phyloP scores from a whole-genome alignment of 1,284 basidiomycete genomes.

The Malassezia obtusa region DNA sequence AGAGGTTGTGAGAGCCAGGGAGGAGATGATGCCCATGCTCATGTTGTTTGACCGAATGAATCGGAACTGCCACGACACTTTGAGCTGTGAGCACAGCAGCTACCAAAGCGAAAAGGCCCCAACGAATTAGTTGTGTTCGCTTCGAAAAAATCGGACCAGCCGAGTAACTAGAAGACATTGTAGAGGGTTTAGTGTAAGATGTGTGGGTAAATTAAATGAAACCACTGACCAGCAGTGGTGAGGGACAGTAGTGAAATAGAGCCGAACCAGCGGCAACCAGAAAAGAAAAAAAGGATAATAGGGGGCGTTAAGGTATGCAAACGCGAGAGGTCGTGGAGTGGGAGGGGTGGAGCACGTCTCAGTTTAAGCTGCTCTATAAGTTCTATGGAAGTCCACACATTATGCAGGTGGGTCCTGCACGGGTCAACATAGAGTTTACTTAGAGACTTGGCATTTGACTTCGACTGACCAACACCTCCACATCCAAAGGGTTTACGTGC shows the following conservation, averaged over 20 bases:
- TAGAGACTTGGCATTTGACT: too few relatives aligned
- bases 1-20: neutral
- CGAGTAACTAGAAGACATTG: too few relatives aligned
- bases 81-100: neutral
- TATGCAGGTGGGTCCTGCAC: too few relatives aligned
- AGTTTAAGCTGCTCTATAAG: too few relatives aligned
- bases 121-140: constrained; percentile 3
- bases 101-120: constrained; percentile 6
- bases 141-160: constrained; percentile 6
- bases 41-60: neutral
- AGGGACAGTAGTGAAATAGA: neutral
- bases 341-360: too few relatives aligned
- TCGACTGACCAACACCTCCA: too few relatives aligned
- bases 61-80: neutral
- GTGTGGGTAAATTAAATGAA: neutral
- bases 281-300: neutral
- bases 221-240: neutral
- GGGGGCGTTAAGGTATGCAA: neutral
- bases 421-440: too few relatives aligned
- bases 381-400: too few relatives aligned
- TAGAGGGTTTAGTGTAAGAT: neutral
- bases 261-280: neutral
- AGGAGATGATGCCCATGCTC: neutral
- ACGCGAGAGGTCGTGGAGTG: too few relatives aligned
- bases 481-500: too few relatives aligned